These are phyloP conservation scores for Candida bentonensis DNA, from an alignment of 805 yeast species.

Conservation along the genomic window DNA sequence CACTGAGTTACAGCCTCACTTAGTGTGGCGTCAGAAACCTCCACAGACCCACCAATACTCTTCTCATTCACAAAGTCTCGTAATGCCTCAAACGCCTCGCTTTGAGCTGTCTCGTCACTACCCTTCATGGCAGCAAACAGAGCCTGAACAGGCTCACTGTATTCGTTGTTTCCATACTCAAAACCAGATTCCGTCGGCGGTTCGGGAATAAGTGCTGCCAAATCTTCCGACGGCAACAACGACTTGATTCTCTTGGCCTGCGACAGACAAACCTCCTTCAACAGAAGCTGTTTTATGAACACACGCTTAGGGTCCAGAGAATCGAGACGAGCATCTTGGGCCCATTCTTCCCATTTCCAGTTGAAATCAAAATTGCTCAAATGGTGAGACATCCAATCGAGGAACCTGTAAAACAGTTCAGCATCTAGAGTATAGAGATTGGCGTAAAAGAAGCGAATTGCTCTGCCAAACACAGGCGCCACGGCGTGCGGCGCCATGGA, in stretches of 20 bases:
- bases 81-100: not conserved
- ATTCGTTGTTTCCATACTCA: constrained; percentile 27
- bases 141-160: constrained; percentile 23
- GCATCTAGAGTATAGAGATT: constrained; percentile 56
- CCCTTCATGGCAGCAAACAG: constrained; percentile 22
- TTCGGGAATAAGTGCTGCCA: constrained; percentile 31
- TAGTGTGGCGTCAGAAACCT: constrained; percentile 10
- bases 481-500: constrained; percentile 65
- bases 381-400: constrained; percentile 90
- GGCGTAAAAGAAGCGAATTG: constrained; percentile 67
- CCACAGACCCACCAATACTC: constrained; percentile 5
- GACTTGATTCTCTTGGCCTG: constrained; percentile 56
- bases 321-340: constrained; percentile 27
- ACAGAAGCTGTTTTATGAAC: constrained; percentile 64
- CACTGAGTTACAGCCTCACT: constrained; percentile 20
- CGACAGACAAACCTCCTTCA: constrained; percentile 75
- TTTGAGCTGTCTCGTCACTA: constrained; percentile 14
- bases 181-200: constrained; percentile 24
- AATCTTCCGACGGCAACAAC: constrained; percentile 47
- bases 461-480: constrained; percentile 91
- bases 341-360: constrained; percentile 99
- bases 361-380: constrained; percentile 86
- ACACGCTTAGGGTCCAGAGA: constrained; percentile 56
- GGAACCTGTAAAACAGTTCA: constrained; percentile 55
- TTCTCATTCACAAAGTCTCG: not conserved